These are phyloP conservation scores for Neophaeococcomyces aloes DNA, from an alignment of 2,329 filamentous ascomycete species.

Conservation along the genomic window DNA sequence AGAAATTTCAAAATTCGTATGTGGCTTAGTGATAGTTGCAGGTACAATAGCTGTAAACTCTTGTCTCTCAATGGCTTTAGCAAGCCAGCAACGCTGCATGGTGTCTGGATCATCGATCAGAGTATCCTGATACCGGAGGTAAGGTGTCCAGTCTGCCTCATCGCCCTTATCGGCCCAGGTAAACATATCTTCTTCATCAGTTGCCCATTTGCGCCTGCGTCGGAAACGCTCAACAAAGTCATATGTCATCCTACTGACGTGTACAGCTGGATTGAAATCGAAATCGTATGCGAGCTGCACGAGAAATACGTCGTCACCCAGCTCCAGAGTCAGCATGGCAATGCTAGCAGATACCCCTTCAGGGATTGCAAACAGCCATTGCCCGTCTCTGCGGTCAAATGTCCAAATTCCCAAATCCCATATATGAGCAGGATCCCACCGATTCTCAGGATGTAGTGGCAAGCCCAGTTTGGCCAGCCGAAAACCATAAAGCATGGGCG, in stretches of 20 bases:
- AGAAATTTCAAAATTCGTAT: background rate
- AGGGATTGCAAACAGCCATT: conserved; percentile 1
- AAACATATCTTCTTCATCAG: background rate
- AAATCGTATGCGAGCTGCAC: conserved; percentile 6
- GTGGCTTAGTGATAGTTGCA: background rate
- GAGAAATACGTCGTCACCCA: background rate
- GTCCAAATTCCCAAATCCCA: conserved; percentile 2
- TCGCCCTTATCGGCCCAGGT: background rate
- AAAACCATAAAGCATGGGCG: conserved; percentile 1
- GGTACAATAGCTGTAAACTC: conserved; percentile 1
- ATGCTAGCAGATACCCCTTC: background rate
- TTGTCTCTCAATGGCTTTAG: conserved; percentile 2
- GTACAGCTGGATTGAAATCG: conserved; percentile 5
- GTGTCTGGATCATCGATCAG: conserved; percentile 1
- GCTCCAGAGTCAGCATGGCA: conserved; percentile 3
- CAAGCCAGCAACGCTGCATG: background rate
- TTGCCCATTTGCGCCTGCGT: background rate
- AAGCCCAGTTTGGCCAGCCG: background rate
- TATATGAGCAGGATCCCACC: conserved; percentile 1
- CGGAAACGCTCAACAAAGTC: conserved; percentile 6
- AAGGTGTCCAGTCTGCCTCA: background rate
- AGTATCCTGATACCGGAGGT: background rate
- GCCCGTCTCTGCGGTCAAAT: background rate
- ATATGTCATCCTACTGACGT: conserved; percentile 6
- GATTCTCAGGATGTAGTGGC: background rate